Evolutionary conservation across 1,139 yeast species (phyloP), one percentile per base, ranked within the genome.

Genomic region (Lodderomyces elongisporus): DNA sequence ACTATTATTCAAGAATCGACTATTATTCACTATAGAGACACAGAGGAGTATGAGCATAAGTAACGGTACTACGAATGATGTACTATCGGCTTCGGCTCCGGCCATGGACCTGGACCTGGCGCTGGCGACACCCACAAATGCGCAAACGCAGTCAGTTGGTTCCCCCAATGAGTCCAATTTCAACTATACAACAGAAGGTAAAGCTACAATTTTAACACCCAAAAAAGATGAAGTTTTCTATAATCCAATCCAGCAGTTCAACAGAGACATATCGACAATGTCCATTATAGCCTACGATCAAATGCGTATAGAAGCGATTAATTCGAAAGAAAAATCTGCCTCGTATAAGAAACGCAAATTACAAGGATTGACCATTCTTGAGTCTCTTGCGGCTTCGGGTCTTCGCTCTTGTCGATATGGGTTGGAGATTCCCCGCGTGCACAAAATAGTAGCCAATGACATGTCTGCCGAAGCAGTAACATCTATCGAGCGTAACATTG

Each of bases 231-330:
- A 80, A 46, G 98, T 91, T 8, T 91, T 91, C 52, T 91, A 93
- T 62, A 91, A 91, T 53, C 97, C 95, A 4, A 85, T 91, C 40
- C 99, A 91, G 58, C 97, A 89, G 58, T 91, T 89, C 60, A 91
- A 91, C 55, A 72, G 99, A 48, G 99, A 91, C 54, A 62, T 91
- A 34, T 84, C 95, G 42, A 82, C 85, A 5, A 66, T 84, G 49
- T 89, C 87, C 7, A 89, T 91, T 43, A 74, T 79, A 39, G 94
- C 97, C 1, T 91, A 95, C 89, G 70, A 79, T 24, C 76, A 80
- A 40, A 48, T 81, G 8, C 38, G 49, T 15, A 31, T 34, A 9
- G 41, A 37, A 31, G 75, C 74, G 43, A 48, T 37, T 10, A 27
- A 26, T 9, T 14, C 17, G 9, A 32, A 23, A 27, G 30, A 31